Evolutionary conservation across 805 yeast species (phyloP).

Genomic region (Wickerhamiella hasegawae): DNA sequence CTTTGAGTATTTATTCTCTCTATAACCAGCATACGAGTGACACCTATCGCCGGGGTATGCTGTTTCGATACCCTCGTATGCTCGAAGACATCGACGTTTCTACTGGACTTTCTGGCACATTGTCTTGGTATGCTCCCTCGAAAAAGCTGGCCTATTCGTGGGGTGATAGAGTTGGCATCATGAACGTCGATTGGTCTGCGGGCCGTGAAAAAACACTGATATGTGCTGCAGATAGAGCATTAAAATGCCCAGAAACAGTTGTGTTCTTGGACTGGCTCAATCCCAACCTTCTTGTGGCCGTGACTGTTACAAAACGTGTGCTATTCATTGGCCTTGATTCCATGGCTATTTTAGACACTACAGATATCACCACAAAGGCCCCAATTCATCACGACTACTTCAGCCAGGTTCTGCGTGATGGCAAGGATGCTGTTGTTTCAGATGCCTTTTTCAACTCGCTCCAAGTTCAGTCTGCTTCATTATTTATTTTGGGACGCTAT

Average conservation of each 20-base stretch:
- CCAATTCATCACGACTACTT: slow-evolving; percentile 23
- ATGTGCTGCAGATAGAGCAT: slow-evolving; percentile 28
- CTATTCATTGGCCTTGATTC: slow-evolving; percentile 27
- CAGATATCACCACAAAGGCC: slow-evolving; percentile 28
- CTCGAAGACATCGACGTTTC: slow-evolving; percentile 11
- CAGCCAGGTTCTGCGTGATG: slow-evolving; percentile 10
- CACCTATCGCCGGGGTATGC: not conserved
- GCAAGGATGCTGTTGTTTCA: slow-evolving; percentile 13
- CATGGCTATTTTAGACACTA: slow-evolving; percentile 22
- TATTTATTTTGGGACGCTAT: slow-evolving; percentile 38
- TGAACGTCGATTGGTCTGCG: slow-evolving; percentile 26
- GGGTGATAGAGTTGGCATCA: slow-evolving; percentile 41
- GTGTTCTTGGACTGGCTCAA: slow-evolving; percentile 39
- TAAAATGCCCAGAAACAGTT: slow-evolving; percentile 33
- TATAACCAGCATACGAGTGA: not conserved
- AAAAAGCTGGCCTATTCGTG: slow-evolving; percentile 51
- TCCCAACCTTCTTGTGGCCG: slow-evolving; percentile 22
- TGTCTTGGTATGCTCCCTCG: slow-evolving; percentile 31
- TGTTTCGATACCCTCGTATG: slow-evolving; percentile 8
- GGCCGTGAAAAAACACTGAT: slow-evolving; percentile 16
- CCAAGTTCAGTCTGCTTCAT: slow-evolving; percentile 27
- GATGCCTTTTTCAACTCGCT: slow-evolving; percentile 25
- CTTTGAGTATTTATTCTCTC: not conserved
- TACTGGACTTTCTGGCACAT: slow-evolving; percentile 25
- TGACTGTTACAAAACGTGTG: slow-evolving; percentile 33